Conservation (phyloP, 2,329 filamentous ascomycete genomes). For the Neoascochyta sp. region DNA sequence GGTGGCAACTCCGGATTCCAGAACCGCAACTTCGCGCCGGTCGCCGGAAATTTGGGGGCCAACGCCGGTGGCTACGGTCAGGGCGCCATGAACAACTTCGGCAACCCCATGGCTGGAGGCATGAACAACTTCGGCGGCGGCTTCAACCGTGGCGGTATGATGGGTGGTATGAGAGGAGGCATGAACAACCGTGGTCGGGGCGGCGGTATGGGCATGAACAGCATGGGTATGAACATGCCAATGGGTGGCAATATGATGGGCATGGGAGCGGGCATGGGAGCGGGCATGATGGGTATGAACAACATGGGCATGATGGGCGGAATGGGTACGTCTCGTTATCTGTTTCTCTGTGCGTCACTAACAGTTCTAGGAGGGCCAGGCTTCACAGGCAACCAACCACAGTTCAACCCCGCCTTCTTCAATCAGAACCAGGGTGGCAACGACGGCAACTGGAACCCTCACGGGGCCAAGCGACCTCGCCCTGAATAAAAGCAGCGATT, state of each 20-base stretch:
- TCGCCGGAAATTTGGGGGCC: slow-evolving; percentile 36
- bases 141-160: slow-evolving; percentile 44
- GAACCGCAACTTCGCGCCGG: slow-evolving; percentile 36
- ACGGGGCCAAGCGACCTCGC: slow-evolving; percentile 73
- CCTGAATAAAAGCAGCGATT: slow-evolving; percentile 54
- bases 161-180: slow-evolving; percentile 46
- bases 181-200: slow-evolving; percentile 41
- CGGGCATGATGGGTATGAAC: slow-evolving; percentile 29
- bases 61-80: slow-evolving; percentile 44
- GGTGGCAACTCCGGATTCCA: slow-evolving; percentile 33
- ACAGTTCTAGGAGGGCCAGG: slow-evolving; percentile 36
- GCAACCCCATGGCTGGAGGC: slow-evolving; percentile 26
- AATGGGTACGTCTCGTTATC: slow-evolving; percentile 26
- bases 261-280: slow-evolving; percentile 49
- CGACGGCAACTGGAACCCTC: slow-evolving; percentile 72
- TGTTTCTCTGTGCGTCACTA: slow-evolving; percentile 3
- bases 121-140: slow-evolving; percentile 40
- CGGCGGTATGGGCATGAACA: slow-evolving; percentile 35
- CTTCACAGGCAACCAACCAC: slow-evolving; percentile 62
- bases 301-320: slow-evolving; percentile 41
- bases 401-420: slow-evolving; percentile 74
- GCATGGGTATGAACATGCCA: slow-evolving; percentile 37
- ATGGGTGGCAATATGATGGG: slow-evolving; percentile 44
- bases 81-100: slow-evolving; percentile 47
- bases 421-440: slow-evolving; percentile 46